These are phyloP conservation scores for Metschnikowia aberdeeniae DNA, from an alignment of 805 yeast species.

Conservation along the genomic window DNA sequence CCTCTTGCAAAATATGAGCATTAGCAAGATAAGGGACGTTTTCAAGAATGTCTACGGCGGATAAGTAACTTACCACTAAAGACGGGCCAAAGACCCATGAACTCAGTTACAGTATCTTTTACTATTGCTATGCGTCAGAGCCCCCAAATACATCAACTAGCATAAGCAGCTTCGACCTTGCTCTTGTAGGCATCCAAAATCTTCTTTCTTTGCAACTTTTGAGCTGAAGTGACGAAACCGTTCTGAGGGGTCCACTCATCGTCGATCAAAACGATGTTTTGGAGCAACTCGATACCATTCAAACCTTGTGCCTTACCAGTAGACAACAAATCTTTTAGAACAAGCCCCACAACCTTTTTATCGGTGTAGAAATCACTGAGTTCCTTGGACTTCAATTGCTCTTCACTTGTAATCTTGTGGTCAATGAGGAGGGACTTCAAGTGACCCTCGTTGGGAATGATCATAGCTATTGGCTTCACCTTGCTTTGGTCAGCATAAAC, in stretches of 20 bases:
- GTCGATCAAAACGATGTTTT: constrained; percentile 72
- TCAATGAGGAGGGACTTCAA: constrained; percentile 55
- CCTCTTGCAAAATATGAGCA: constrained; percentile 37
- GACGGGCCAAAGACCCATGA: not conserved
- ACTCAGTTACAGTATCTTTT: not conserved
- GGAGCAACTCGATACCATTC: constrained; percentile 77
- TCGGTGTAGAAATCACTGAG: constrained; percentile 53
- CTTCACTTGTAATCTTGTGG: constrained; percentile 45
- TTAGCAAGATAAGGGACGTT: constrained; percentile 38
- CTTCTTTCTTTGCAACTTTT: constrained; percentile 90
- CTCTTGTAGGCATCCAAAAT: constrained; percentile 67
- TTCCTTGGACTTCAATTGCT: constrained; percentile 41
- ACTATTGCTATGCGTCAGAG: not conserved
- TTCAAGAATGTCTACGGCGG: constrained; percentile 47
- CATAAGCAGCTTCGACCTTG: constrained; percentile 64
- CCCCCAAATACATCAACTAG: not conserved
- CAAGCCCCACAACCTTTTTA: constrained; percentile 48
- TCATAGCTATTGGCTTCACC: constrained; percentile 89
- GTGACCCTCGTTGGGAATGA: constrained; percentile 72
- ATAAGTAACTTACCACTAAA: not conserved
- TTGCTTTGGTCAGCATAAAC: constrained; percentile 86
- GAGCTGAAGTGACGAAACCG: constrained; percentile 92
- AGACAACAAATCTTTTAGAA: constrained; percentile 55
- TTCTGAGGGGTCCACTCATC: constrained; percentile 98
- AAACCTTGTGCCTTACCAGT: constrained; percentile 83